Evolutionary conservation across 116 monocot species (phyloP).

Genomic region (Thalassia testudinum): DNA sequence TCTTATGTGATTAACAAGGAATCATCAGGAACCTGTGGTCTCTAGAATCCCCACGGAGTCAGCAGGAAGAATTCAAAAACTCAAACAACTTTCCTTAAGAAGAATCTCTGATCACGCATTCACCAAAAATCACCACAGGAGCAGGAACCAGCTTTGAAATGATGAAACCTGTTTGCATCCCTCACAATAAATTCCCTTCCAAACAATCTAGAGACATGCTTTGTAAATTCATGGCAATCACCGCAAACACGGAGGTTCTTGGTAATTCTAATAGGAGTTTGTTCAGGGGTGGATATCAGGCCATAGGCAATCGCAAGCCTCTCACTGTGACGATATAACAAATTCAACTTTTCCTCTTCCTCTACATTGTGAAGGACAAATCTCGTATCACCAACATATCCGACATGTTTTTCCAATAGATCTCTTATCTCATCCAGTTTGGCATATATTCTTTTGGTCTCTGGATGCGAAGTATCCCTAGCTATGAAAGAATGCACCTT

Average conservation of each 20-base stretch:
- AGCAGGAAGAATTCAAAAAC: too few relatives aligned
- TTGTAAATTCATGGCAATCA: conserved; percentile 61
- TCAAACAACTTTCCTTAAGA: too few relatives aligned
- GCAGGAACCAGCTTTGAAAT: conserved; percentile 47
- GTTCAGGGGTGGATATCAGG: conserved; percentile 22
- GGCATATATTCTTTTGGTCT: conserved; percentile 28
- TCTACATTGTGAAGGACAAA: conserved; percentile 51
- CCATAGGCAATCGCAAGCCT: conserved; percentile 73
- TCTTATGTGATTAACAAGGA: too few relatives aligned
- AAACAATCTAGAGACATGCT: conserved; percentile 31
- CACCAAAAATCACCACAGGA: conserved; percentile 71
- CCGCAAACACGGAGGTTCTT: conserved; percentile 80
- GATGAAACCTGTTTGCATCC: conserved; percentile 67
- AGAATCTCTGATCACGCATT: conserved; percentile 1
- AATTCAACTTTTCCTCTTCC: conserved; percentile 49
- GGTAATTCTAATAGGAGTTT: conserved; percentile 34
- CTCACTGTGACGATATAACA: conserved; percentile 59
- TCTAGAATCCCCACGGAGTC: too few relatives aligned
- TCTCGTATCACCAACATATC: conserved; percentile 35
- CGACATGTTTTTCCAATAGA: conserved; percentile 26
- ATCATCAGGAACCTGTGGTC: too few relatives aligned
- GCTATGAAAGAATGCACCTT: conserved; percentile 51
- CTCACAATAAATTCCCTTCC: conserved; percentile 32
- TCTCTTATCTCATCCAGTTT: conserved; percentile 52
- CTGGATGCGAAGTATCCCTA: conserved; percentile 38